Evolutionary conservation across 2,329 filamentous ascomycete species (phyloP), one percentile per base, ranked within the genome.

Genomic region (Calonectria naviculata): DNA sequence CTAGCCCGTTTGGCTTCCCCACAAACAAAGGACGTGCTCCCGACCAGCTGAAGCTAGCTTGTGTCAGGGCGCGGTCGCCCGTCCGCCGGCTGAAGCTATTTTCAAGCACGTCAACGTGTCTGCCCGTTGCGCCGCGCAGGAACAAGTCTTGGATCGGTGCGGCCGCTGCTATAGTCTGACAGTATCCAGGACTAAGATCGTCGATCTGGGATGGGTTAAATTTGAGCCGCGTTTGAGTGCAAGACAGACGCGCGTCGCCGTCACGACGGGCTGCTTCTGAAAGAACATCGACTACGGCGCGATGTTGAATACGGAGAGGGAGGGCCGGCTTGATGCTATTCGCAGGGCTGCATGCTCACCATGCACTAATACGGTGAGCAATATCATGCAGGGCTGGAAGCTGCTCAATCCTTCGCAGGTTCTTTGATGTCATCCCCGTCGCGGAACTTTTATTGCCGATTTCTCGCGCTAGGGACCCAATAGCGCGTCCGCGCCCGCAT

Each of bases 371-470:
- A 29, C 21, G 31, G 52, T 17, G 52, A 29, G 31, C 21, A 58
- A 26, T 58, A 21, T 26, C 34, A 38, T 58, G 52, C 31, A 36
- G 17, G 21, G 34, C 52, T 29, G 26, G 13, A n/a, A 58, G 13
- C 31, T 21, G 21, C 15, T 29, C 31, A 34, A 58, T 12, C 34
- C 15, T 24, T 21, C 21, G 31, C 10, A 13, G 13, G 21, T 13
- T 36, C 21, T 36, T 36, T 36, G 52, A 58, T 58, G 52, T 17
- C 31, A 58, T 58, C 52, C 52, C 52, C 52, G 52, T 24, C 21
- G 38, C 52, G 52, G 52, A 58, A 58, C 52, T 58, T 31, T 36
- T 38, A 58, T 58, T 58, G 52, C 52, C 52, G 52, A 38, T 31
- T 38, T 38, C 6, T 58, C 34, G 52, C 52, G 52, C 52, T 58